Percentiles rank a stretch among this genome's conserved stretches.
These are phyloP conservation scores for Sporothrix humicola DNA, from an alignment of 2,329 filamentous ascomycete genomes.

Conservation along the genomic window DNA sequence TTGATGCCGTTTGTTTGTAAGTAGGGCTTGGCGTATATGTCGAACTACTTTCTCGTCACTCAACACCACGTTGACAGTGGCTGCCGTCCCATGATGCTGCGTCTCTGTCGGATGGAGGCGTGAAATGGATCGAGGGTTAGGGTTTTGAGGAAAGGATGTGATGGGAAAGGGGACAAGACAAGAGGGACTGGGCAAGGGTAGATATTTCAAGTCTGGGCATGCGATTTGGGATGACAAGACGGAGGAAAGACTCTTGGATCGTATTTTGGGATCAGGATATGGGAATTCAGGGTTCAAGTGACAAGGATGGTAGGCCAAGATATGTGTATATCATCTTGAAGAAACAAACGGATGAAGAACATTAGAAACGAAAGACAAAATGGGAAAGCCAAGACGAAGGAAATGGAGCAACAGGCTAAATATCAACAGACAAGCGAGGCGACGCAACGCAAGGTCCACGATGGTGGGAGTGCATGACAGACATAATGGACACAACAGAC, in stretches of 20 bases:
- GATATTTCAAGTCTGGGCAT: constrained; percentile 17
- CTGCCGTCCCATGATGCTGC: not conserved
- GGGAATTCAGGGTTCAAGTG: not conserved
- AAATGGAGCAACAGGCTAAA: constrained; percentile 26
- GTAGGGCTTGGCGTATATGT: not conserved
- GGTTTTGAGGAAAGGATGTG: not conserved
- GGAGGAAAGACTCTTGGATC: not conserved
- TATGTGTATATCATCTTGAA: not conserved
- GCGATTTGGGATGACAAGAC: not conserved
- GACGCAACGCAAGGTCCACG: not conserved
- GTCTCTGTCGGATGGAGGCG: not conserved
- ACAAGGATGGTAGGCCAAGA: constrained; percentile 22
- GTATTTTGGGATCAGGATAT: not conserved
- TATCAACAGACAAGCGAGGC: constrained; percentile 1
- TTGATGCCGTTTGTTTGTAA: not conserved
- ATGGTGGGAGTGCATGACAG: not conserved
- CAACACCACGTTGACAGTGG: not conserved
- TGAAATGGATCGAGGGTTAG: constrained; percentile 4
- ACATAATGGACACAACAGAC: too few relatives aligned
- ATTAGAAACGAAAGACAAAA: too few relatives aligned
- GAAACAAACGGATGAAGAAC: not conserved
- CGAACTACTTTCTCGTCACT: not conserved
- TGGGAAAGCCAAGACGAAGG: not conserved
- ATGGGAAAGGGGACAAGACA: not conserved
- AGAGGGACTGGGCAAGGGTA: too few relatives aligned